These are phyloP conservation scores for Tulasnella sp. DNA, from an alignment of 768 basidiomycete genomes.

Conservation along the genomic window DNA sequence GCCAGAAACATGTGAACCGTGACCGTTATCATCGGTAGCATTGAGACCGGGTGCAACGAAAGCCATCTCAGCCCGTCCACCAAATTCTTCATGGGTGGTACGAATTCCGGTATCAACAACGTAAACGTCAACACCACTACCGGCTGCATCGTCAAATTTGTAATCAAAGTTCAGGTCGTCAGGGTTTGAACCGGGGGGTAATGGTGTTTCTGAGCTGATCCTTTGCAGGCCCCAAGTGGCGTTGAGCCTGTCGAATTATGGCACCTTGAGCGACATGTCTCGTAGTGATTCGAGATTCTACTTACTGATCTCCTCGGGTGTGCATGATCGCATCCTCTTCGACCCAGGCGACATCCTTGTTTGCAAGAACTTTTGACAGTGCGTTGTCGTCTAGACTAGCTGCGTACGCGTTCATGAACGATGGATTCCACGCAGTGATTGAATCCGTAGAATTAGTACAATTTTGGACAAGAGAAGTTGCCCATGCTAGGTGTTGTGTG, in stretches of 20 bases:
- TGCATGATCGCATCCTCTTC: constrained; percentile 9
- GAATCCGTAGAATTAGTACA: not conserved
- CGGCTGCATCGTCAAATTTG: constrained; percentile 8
- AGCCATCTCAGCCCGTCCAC: constrained; percentile 11
- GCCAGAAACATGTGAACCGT: constrained; percentile 12
- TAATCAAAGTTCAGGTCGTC: constrained; percentile 2
- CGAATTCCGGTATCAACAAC: constrained; percentile 13
- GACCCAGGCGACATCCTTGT: constrained; percentile 2
- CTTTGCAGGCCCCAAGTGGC: constrained; percentile 12
- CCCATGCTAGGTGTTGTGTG: constrained; percentile 1
- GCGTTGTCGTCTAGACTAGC: constrained; percentile 8
- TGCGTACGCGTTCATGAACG: not conserved
- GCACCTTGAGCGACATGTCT: not conserved
- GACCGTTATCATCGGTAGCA: constrained; percentile 9
- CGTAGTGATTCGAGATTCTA: not conserved
- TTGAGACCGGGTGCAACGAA: not conserved
- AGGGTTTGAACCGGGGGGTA: not conserved
- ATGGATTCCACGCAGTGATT: not conserved
- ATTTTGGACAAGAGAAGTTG: not conserved
- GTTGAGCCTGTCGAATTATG: not conserved
- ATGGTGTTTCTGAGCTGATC: not conserved
- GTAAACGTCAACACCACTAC: constrained; percentile 14
- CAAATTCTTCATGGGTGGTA: constrained; percentile 1
- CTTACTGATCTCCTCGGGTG: constrained; percentile 7
- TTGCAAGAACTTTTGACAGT: not conserved